Evolutionary conservation across 2,329 filamentous ascomycete genomes (phyloP).

Genomic region (Phialemonium atrogriseum): DNA sequence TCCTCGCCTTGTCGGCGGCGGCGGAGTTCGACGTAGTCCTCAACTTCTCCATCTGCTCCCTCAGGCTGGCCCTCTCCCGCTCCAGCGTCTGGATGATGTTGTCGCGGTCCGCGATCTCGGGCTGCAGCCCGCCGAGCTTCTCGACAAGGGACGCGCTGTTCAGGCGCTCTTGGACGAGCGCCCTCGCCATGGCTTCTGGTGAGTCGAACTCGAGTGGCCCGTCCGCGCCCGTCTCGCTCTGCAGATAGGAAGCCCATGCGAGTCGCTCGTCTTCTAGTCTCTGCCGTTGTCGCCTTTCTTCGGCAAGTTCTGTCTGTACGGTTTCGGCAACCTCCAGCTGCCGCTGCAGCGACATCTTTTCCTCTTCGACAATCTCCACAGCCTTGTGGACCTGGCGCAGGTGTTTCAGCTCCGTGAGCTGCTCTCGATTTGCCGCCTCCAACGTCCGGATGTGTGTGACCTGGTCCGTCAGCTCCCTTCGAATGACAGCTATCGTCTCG

Average conservation of each 20-base stretch:
- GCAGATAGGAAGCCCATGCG: slow-evolving; percentile 80
- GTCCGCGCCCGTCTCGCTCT: slow-evolving; percentile 53
- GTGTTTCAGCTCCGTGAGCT: slow-evolving; percentile 70
- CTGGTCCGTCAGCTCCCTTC: slow-evolving; percentile 82
- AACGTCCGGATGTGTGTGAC: slow-evolving; percentile 83
- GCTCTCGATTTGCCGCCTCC: slow-evolving; percentile 73
- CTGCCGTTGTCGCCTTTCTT: slow-evolving; percentile 74
- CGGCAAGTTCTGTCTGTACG: slow-evolving; percentile 67
- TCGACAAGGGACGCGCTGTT: slow-evolving; percentile 75
- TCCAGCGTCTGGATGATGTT: slow-evolving; percentile 65
- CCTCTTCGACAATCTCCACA: slow-evolving; percentile 91
- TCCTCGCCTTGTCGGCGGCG: slow-evolving; percentile 57
- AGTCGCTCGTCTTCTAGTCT: slow-evolving; percentile 80
- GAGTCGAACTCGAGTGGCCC: slow-evolving; percentile 71
- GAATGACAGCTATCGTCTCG: slow-evolving; percentile 78
- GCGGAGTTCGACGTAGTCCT: slow-evolving; percentile 41
- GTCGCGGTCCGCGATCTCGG: slow-evolving; percentile 70
- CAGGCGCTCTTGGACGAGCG: slow-evolving; percentile 73
- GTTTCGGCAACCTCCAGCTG: slow-evolving; percentile 67
- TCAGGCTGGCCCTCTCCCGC: slow-evolving; percentile 56
- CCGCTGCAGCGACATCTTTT: slow-evolving; percentile 76
- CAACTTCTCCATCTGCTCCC: slow-evolving; percentile 62
- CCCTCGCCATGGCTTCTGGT: slow-evolving; percentile 78
- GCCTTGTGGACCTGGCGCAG: slow-evolving; percentile 74
- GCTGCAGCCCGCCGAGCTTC: slow-evolving; percentile 67